These are phyloP conservation scores for Kodamaea fungicola DNA, from an alignment of 1,139 yeast species.

Conservation along the genomic window DNA sequence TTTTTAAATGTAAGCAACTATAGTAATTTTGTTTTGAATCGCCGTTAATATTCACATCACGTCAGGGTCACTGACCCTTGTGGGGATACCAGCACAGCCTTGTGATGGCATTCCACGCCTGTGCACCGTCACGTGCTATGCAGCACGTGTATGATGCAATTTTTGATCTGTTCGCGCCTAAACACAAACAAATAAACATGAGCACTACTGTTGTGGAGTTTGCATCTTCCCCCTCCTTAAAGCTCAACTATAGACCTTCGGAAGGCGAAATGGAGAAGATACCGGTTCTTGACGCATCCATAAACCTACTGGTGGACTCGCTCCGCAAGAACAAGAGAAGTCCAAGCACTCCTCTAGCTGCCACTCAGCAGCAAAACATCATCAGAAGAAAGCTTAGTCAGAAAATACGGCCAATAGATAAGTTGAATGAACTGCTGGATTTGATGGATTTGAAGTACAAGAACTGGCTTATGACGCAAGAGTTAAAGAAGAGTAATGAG, in stretches of 20 bases:
- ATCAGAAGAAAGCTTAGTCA: conserved; percentile 13
- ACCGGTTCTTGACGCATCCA: conserved; percentile 4
- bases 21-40: not conserved
- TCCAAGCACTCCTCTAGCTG: conserved; percentile 22
- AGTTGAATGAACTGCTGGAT: conserved; percentile 10
- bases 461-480: conserved; percentile 18
- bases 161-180: conserved; percentile 5
- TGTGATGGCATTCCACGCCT: not conserved
- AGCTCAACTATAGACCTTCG: conserved; percentile 1
- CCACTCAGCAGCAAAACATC: conserved; percentile 13
- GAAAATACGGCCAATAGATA: conserved; percentile 3
- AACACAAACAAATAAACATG: conserved; percentile 4
- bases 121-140: too few species aligned
- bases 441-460: conserved; percentile 17
- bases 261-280: conserved; percentile 4
- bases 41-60: too few species aligned
- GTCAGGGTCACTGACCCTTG: too few species aligned
- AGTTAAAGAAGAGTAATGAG: conserved; percentile 13
- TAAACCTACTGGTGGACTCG: not conserved
- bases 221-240: conserved; percentile 1
- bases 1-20: not conserved
- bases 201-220: conserved; percentile 5
- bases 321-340: conserved; percentile 16
- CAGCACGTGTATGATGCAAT: conserved; percentile 1
- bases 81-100: too few species aligned